Evolutionary conservation across 108 stramenopile genomes (phyloP), one percentile per base, ranked within the genome.

Genomic region (Stephanodiscus triporus): DNA sequence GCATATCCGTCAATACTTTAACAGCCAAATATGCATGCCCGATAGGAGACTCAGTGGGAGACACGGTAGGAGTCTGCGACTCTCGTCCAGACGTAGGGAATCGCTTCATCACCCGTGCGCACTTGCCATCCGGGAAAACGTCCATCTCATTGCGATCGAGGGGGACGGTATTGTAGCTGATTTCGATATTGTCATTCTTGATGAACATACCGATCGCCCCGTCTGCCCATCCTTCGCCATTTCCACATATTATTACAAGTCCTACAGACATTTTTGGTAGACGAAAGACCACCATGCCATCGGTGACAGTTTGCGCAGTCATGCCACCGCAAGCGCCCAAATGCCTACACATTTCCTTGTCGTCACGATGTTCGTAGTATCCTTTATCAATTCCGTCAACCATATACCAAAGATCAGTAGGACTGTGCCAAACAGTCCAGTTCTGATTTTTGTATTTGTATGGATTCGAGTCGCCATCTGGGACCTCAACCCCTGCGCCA

Each of bases 211-310:
- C 48, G 2, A 6, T 19, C 6, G 48, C 48, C 32, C 32, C 32
- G 4, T 2, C 2, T 34, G 32, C 4, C 2, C 5, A 34, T 34
- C 32, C 32, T 2, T 34, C 32, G 32, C 32, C 32, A 34, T 34
- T 34, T 34, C 32, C 32, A 5, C 32, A 34, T 34, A 34, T 34
- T 4, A 34, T 34, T 5, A 34, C 32, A 5, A 34, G 32, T 4
- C 32, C 83, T 36, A 80, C 76, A 27, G 70, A 63, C 83, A 84
- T 84, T 62, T 84, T 84, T 0, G 83, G 83, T 4, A 84, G 63
- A 40, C 79, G 78, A 48, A 84, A 80, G 17, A 76, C 78, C 30
- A 84, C 79, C 75, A 63, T 80, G 20, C 83, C 83, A 29, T 75
- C 70, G 13, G 76, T 68, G 45, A 19, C 37, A 8, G 45, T 80